Conservation (phyloP, 2,329 filamentous ascomycete genomes). For the Sporothrix brasiliensis region DNA sequence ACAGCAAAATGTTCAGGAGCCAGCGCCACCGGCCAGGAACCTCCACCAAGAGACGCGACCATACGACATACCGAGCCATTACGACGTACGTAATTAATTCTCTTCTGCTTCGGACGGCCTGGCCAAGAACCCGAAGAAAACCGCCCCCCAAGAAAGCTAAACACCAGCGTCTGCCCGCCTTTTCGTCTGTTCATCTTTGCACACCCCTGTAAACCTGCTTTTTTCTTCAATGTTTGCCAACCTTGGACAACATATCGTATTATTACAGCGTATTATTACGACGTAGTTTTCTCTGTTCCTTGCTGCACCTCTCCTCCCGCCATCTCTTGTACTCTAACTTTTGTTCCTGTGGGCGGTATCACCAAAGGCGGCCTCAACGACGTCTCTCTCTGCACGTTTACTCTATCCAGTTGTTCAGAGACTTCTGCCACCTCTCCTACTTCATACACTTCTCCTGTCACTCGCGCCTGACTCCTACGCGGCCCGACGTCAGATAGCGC, state of each 20-base stretch:
- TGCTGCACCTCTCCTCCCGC: neutral
- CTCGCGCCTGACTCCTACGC: neutral
- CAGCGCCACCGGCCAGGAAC: conserved; percentile 18
- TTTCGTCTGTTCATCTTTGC: neutral
- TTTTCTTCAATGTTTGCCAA: neutral
- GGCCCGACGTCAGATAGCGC: conserved; percentile 27
- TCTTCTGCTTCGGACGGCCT: neutral
- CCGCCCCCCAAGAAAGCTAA: conserved; percentile 3
- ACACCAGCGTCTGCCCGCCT: neutral
- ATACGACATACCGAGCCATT: neutral
- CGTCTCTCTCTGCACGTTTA: neutral
- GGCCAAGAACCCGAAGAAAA: neutral
- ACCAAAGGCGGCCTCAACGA: conserved; percentile 15
- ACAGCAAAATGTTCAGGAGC: neutral
- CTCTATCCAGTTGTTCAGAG: neutral
- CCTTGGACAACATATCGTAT: conserved; percentile 16
- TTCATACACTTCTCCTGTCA: neutral
- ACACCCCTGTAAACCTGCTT: conserved; percentile 20
- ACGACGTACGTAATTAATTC: conserved; percentile 11
- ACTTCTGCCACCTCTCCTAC: neutral
- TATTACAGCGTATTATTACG: conserved; percentile 20
- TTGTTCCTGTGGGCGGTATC: conserved; percentile 6
- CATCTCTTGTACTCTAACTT: neutral
- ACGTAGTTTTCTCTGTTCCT: neutral
- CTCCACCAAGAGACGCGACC: conserved; percentile 4